Conservation (phyloP, 768 basidiomycete species). For the Crucibulum laeve region DNA sequence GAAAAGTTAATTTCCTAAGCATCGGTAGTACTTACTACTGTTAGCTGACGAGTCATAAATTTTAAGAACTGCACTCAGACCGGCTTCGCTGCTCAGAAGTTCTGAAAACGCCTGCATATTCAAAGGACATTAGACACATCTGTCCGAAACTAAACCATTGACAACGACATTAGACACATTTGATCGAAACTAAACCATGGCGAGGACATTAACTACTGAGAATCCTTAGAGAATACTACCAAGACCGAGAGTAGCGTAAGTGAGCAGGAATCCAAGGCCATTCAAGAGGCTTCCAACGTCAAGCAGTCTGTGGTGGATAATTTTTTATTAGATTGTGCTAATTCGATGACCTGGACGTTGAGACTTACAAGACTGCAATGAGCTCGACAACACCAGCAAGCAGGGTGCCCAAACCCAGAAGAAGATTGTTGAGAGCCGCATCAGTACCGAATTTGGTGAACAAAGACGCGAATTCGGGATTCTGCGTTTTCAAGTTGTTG, state of each 20-base stretch:
- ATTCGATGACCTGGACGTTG: background rate
- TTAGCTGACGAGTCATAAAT: too few species aligned
- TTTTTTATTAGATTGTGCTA: background rate
- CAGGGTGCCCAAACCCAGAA: conserved; percentile 7
- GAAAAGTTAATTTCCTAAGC: too few species aligned
- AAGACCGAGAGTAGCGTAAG: background rate
- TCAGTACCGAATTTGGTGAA: conserved; percentile 7
- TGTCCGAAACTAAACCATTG: too few species aligned
- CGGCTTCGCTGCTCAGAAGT: too few species aligned
- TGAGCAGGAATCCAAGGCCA: background rate
- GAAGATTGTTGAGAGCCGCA: conserved; percentile 5
- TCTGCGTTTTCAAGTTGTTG: conserved; percentile 8
- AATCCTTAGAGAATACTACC: background rate
- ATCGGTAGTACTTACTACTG: too few species aligned
- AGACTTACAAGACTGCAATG: conserved; percentile 5
- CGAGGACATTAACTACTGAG: background rate
- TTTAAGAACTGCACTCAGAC: too few species aligned
- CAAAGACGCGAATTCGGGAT: conserved; percentile 2
- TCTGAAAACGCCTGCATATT: too few species aligned
- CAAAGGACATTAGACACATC: too few species aligned
- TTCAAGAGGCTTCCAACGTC: background rate
- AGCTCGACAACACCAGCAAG: conserved; percentile 4
- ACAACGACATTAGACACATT: too few species aligned
- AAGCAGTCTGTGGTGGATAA: background rate
- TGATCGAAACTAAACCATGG: background rate